Evolutionary conservation across 306 rosid genomes (phyloP).

Genomic region (Crataegus laevigata): DNA sequence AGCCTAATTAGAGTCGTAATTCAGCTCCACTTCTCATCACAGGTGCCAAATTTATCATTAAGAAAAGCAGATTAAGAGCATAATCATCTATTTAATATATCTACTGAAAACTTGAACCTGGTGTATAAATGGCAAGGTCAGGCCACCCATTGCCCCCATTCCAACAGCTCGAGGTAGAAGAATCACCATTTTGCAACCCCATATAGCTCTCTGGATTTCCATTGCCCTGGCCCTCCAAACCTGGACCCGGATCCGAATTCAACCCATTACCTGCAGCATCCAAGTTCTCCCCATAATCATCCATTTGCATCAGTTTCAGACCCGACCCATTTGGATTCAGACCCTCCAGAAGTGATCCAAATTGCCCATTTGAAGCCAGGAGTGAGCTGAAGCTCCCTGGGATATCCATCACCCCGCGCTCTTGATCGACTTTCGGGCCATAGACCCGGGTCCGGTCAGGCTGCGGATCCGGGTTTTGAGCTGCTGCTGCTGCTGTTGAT

Average conservation of each 20-base stretch:
- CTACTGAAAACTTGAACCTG: constrained; percentile 70
- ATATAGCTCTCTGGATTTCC: constrained; percentile 39
- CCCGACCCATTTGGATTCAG: constrained; percentile 53
- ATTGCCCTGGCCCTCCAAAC: constrained; percentile 34
- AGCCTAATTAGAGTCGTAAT: constrained; percentile 12
- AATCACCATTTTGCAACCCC: constrained; percentile 53
- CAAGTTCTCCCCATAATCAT: constrained; percentile 38
- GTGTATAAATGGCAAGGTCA: constrained; percentile 84
- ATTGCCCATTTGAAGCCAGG: constrained; percentile 47
- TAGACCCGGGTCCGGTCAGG: constrained; percentile 19
- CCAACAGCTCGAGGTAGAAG: constrained; percentile 57
- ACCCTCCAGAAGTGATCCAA: constrained; percentile 48
- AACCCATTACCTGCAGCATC: constrained; percentile 24
- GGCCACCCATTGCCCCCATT: constrained; percentile 67
- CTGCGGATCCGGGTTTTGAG: constrained; percentile 19
- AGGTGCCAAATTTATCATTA: constrained; percentile 1
- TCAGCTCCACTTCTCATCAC: constrained; percentile 9
- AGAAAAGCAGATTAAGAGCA: not conserved
- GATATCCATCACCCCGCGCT: constrained; percentile 20
- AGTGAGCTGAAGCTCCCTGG: constrained; percentile 71
- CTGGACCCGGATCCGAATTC: constrained; percentile 39
- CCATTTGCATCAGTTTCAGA: constrained; percentile 42
- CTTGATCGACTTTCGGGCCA: constrained; percentile 22
- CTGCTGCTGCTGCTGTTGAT: not conserved
- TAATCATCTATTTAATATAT: constrained; percentile 4